Conservation (phyloP, 192 early-diverging fungal species). For the Phycomyces nitens region DNA sequence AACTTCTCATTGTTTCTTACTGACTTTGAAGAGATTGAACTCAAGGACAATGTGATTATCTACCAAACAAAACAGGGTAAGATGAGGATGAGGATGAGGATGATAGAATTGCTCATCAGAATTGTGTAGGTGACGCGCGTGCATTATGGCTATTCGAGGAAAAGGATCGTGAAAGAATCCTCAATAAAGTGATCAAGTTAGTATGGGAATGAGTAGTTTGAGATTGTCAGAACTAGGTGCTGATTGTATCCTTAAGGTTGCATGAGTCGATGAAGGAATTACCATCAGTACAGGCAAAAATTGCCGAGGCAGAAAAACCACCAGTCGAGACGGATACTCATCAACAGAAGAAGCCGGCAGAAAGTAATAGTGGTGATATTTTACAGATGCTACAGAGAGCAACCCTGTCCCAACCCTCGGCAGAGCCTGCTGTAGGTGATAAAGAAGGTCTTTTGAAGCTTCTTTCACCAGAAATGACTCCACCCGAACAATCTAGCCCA, state of each 20-base stretch:
- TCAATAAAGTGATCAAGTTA: constrained; percentile 45
- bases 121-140: constrained; percentile 51
- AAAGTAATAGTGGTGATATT: not conserved
- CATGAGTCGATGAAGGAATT: constrained; percentile 17
- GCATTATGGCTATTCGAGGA: constrained; percentile 81
- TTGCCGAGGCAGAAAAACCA: not conserved
- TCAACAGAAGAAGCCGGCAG: not conserved
- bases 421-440: not conserved
- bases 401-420: not conserved
- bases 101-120: not conserved
- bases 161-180: constrained; percentile 62
- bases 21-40: constrained; percentile 72
- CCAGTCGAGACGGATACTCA: not conserved
- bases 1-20: constrained; percentile 70
- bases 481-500: not conserved
- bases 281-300: not conserved
- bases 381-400: constrained; percentile 26
- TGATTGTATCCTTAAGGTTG: not conserved
- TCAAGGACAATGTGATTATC: constrained; percentile 84
- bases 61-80: constrained; percentile 69
- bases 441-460: not conserved
- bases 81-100: not conserved
- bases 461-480: not conserved
- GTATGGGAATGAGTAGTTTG: not conserved
- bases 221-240: too few species aligned